Percentiles rank a stretch among this genome's conserved stretches.
Evolutionary conservation across 1,139 yeast species (phyloP).

Genomic region (Yamadazyma sp.): DNA sequence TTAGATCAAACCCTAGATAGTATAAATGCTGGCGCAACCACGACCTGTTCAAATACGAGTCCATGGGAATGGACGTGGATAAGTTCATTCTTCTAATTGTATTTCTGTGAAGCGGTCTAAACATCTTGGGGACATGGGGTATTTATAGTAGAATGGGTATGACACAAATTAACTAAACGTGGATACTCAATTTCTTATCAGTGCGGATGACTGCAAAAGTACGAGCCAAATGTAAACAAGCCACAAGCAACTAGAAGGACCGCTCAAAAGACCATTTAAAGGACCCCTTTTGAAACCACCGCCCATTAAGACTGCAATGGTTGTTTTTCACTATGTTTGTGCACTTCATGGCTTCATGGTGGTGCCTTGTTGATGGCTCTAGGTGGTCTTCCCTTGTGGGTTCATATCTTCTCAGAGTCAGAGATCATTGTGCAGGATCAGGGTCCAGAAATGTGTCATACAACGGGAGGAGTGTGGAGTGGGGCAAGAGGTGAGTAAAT

Average conservation of each 20-base stretch:
- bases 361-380: too few relatives aligned
- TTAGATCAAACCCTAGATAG: constrained; percentile 36
- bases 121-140: not conserved
- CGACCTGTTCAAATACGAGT: constrained; percentile 16
- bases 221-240: not conserved
- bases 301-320: too few relatives aligned
- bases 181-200: constrained; percentile 1
- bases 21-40: constrained; percentile 38
- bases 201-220: constrained; percentile 3
- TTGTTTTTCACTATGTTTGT: too few relatives aligned
- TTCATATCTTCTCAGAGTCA: too few relatives aligned
- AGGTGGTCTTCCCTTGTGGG: too few relatives aligned
- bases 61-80: constrained; percentile 12
- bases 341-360: too few relatives aligned
- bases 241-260: not conserved
- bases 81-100: not conserved
- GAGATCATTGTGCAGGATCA: too few relatives aligned
- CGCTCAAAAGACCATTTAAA: too few relatives aligned
- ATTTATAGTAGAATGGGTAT: not conserved
- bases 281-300: too few relatives aligned
- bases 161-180: not conserved
- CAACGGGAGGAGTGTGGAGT: too few relatives aligned
- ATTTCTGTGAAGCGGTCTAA: not conserved
- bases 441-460: too few relatives aligned
- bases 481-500: too few relatives aligned